Evolutionary conservation across 345 rosid genomes (phyloP), one percentile per base, ranked within the genome.

Genomic region (Populus alba): DNA sequence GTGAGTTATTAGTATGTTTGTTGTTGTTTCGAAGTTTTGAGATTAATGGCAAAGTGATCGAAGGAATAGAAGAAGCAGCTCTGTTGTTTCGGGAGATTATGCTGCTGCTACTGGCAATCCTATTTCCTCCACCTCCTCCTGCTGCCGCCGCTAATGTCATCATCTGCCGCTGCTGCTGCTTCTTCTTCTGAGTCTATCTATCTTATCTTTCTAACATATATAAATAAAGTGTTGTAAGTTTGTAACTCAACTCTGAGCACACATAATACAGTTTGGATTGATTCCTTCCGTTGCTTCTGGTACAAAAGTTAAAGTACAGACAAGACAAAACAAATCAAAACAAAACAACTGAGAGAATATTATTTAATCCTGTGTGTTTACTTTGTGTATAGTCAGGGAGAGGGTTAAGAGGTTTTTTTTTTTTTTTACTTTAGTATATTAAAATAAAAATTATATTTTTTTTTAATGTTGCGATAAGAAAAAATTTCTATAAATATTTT

Each of bases 1-100:
- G 66, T 51, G 77, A 51, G 37, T 43, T 76, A 17, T 17, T 51
- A 51, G 1, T 16, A 61, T 49, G 5, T 3, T 16, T 13, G 18
- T 18, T 18, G 69, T 70, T 72, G 2, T 76, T 75, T 27, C 51
- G 69, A 23, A 61, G 83, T 65, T 71, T 86, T 69, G 81, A 81
- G 51, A 6, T 49, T 15, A 79, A 72, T 41, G 78, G 83, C 51
- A 41, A 81, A 74, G 49, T 66, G 4, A 71, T 68, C 18, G 75
- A 59, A 49, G 55, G 55, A 4, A 49, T 1, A 49, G 55, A 49
- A 49, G 55, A 49, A 49, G 55, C 18, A 18, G 55, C 18, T 49
- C 55, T 49, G 18, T 16, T 49, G 20, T 16, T 49, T 15, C 5
- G 55, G 55, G 18, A 16, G 55, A 49, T 16, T 16, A 49, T 49